These are phyloP conservation scores for Coelastrella sp. DNA, from an alignment of 139 green algal species.

Conservation along the genomic window DNA sequence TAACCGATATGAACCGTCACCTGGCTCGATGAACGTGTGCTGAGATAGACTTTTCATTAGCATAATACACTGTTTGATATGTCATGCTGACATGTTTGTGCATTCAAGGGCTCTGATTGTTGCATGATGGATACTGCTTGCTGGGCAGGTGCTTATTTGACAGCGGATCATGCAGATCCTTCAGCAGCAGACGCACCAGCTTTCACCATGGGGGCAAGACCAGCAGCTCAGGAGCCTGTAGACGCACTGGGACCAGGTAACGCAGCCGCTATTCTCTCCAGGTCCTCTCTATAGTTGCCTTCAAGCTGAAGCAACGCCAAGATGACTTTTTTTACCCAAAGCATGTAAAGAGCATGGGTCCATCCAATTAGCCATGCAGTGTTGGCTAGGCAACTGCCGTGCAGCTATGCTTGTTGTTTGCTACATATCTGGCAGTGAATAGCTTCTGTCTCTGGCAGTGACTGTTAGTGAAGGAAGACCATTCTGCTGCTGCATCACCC, in stretches of 20 bases:
- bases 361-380: too few species aligned
- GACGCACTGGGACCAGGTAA: neutral
- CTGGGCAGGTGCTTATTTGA: constrained; percentile 8
- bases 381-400: too few species aligned
- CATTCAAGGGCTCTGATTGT: neutral
- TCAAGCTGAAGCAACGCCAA: too few species aligned
- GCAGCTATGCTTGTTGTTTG: too few species aligned
- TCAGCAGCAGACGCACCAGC: neutral
- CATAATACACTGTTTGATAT: neutral
- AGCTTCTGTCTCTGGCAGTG: too few species aligned
- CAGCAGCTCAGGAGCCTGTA: neutral
- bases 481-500: too few species aligned
- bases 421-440: too few species aligned
- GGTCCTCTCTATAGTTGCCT: too few species aligned
- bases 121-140: neutral
- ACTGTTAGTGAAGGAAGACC: too few species aligned
- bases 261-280: neutral
- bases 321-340: too few species aligned
- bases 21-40: neutral
- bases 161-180: neutral
- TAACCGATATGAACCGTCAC: neutral
- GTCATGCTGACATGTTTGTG: neutral
- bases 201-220: neutral
- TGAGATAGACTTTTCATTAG: neutral
- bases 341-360: neutral